Evolutionary conservation across 352 stramenopile genomes (phyloP).

Genomic region (Globisporangium recalcitrans): DNA sequence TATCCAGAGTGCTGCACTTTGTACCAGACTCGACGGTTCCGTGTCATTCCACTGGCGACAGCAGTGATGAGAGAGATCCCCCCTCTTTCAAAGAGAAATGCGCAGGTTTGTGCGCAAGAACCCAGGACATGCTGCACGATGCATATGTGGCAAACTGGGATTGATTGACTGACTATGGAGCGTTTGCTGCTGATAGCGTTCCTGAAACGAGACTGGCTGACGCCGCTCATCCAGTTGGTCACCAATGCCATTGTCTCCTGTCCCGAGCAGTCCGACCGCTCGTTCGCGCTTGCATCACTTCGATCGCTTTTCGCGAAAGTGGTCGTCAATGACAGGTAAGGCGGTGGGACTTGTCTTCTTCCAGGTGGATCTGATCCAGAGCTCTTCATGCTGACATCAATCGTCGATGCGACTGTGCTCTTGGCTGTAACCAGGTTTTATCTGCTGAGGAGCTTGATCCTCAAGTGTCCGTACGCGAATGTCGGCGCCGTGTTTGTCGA

Average conservation of each 20-base stretch:
- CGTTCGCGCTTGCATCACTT: conserved; percentile 30
- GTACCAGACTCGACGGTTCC: background rate
- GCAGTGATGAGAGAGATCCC: background rate
- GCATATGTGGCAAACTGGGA: background rate
- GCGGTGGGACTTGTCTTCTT: background rate
- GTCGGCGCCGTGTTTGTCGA: conserved; percentile 62
- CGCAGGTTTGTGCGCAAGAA: conserved; percentile 2
- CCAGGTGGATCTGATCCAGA: background rate
- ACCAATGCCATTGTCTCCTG: conserved; percentile 74
- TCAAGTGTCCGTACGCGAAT: conserved; percentile 71
- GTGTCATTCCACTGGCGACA: background rate
- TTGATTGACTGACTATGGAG: background rate
- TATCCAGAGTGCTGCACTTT: conserved; percentile 2
- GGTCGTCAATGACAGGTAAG: conserved; percentile 30
- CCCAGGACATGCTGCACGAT: background rate
- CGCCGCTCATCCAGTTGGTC: conserved; percentile 48
- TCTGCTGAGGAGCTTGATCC: conserved; percentile 32
- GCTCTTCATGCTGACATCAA: background rate
- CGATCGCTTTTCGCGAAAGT: conserved; percentile 36
- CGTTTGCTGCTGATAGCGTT: conserved; percentile 24
- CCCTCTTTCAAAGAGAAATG: conserved; percentile 10
- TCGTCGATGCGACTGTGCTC: background rate
- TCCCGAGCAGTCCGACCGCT: conserved; percentile 34
- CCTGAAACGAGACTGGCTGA: conserved; percentile 43
- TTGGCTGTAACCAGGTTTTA: conserved; percentile 32